Evolutionary conservation across 1,284 basidiomycete genomes (phyloP).

Genomic region (Blastosporella zonata): DNA sequence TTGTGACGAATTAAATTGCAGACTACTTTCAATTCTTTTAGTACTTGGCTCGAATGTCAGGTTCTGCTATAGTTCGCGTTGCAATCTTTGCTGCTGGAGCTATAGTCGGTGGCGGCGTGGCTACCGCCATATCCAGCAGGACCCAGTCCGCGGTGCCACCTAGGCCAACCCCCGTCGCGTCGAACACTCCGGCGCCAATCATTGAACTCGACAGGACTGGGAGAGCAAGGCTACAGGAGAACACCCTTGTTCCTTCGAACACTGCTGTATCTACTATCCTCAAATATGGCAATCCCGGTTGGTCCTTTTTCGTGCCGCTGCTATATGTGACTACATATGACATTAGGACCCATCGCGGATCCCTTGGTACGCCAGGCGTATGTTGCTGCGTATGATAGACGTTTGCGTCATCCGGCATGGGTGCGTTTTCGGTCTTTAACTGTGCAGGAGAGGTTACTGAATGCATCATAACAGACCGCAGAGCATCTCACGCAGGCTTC

Average conservation of each 20-base stretch:
- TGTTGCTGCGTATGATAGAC: slow-evolving; percentile 87
- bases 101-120: slow-evolving; percentile 64
- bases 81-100: slow-evolving; percentile 75
- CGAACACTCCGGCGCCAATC: slow-evolving; percentile 26
- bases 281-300: slow-evolving; percentile 77
- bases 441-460: slow-evolving; percentile 1
- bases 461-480: slow-evolving; percentile 62
- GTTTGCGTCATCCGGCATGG: slow-evolving; percentile 91
- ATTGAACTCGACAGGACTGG: slow-evolving; percentile 37
- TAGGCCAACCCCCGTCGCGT: slow-evolving; percentile 16
- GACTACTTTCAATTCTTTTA: too few relatives aligned
- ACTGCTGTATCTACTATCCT: slow-evolving; percentile 39
- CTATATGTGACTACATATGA: background rate
- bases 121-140: slow-evolving; percentile 24
- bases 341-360: slow-evolving; percentile 80
- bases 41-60: slow-evolving; percentile 31
- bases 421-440: slow-evolving; percentile 38
- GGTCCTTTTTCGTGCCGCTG: slow-evolving; percentile 19
- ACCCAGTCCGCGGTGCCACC: slow-evolving; percentile 19
- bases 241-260: slow-evolving; percentile 24
- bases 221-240: slow-evolving; percentile 27
- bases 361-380: slow-evolving; percentile 80
- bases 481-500: slow-evolving; percentile 86
- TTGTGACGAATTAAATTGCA: too few relatives aligned
- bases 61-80: slow-evolving; percentile 51